Evolutionary conservation across 208 protist genomes (phyloP).

Genomic region (Trypanosoma avium): DNA sequence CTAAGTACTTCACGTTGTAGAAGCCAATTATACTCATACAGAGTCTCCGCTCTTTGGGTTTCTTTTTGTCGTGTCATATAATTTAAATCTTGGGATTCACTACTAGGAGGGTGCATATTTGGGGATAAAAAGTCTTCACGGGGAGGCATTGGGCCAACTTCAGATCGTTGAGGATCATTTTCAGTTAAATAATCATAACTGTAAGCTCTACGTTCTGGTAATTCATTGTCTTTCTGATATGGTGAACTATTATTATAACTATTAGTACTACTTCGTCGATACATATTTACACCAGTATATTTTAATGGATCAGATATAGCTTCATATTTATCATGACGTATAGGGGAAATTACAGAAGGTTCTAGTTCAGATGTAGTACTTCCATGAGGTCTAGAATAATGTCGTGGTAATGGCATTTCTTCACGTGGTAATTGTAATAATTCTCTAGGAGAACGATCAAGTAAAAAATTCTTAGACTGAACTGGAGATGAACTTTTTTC

Average conservation of each 20-base stretch:
- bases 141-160: not conserved
- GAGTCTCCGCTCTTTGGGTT: slow-evolving; percentile 1
- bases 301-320: not conserved
- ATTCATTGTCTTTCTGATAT: too few relatives aligned
- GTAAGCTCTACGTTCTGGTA: not conserved
- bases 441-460: slow-evolving; percentile 7
- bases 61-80: slow-evolving; percentile 1
- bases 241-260: not conserved
- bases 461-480: not conserved
- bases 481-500: not conserved
- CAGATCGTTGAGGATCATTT: not conserved
- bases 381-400: not conserved
- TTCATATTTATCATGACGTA: not conserved
- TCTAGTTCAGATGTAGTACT: not conserved
- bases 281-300: not conserved
- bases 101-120: not conserved
- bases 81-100: not conserved
- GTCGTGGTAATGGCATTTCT: not conserved
- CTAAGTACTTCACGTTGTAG: slow-evolving; percentile 27
- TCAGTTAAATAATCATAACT: slow-evolving; percentile 16
- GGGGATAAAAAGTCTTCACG: not conserved
- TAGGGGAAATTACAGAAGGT: not conserved
- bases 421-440: not conserved
- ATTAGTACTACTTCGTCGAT: not conserved
- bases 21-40: slow-evolving; percentile 19